Base-by-base conservation (phyloP, 116 monocot species). In the Zostera marina region DNA sequence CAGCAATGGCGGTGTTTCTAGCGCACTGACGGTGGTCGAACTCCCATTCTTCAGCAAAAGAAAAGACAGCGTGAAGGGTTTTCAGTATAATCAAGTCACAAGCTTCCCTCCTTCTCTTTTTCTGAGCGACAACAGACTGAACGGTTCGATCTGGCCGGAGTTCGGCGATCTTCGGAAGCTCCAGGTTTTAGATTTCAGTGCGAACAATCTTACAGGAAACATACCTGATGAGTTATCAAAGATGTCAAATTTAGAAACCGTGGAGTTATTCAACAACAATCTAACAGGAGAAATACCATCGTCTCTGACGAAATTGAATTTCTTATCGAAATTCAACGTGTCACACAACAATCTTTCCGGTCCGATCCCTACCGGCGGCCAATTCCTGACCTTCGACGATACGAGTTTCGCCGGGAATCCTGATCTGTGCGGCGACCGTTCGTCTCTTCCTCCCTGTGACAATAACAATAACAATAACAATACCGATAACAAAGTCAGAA, bases 61-160 rank as follows among this genome's bases (percentile, higher is more conserved):
- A 54, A 82, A 80, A 59, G 63, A 61, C 7, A 65, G 49, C 0
- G 72, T 44, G 7, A 76, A 65, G 25, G 69, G 65, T 1, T 70
- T 81, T 63, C 81, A 91, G 61, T 91, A 91, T 46, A 91, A 79
- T 65, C 77, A 74, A 47, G 2, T 85, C 5, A 68, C 68, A 61
- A 82, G 79, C 72, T 82, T 91, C 58, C 85, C 85, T 0, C 74
- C 85, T 42, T 74, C 85, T 42, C 14, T 91, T 56, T 60, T 72
- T 25, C 63, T 91, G 42, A 57, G 66, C 13, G 26, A 72, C 46
- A 91, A 91, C 60, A 47, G 14, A 59, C 74, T 91, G 26, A 64
- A 57, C 54, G 85, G 91, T 3, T 57, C 78, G 11, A 74, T 91
- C 22, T 73, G 53, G 56, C 67, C 77, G 9, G 69, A 58, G 16